Conservation (phyloP, 768 basidiomycete genomes). For the Tulasnella sp. region DNA sequence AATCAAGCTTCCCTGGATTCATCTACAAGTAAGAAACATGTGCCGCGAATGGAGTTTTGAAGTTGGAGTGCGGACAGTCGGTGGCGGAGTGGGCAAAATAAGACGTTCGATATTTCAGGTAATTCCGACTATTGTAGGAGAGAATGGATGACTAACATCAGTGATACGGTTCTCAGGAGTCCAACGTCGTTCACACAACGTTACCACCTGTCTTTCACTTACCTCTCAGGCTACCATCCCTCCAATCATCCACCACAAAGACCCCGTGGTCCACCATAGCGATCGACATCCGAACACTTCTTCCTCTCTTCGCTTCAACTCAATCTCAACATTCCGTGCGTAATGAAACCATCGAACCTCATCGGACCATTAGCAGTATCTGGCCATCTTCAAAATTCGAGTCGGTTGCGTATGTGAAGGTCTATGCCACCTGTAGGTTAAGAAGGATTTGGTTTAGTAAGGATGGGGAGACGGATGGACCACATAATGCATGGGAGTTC, state of each 20-base stretch:
- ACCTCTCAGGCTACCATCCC: no score
- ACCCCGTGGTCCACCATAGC: no score
- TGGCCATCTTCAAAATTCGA: no score
- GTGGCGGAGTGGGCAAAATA: constrained; percentile 44
- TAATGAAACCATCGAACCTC: background rate
- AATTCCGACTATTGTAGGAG: no score
- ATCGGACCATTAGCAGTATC: constrained; percentile 41
- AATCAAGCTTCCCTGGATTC: constrained; percentile 58
- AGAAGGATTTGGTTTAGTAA: constrained; percentile 62
- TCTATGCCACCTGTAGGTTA: constrained; percentile 66
- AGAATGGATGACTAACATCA: no score
- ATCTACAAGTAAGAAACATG: constrained; percentile 59
- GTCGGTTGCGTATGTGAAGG: constrained; percentile 57
- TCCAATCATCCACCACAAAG: no score
- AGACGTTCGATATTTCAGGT: constrained; percentile 78
- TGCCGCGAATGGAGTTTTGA: constrained; percentile 62
- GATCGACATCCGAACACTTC: no score
- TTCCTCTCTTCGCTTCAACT: no score
- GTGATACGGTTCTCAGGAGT: no score
- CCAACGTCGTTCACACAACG: no score
- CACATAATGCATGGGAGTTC: constrained; percentile 62
- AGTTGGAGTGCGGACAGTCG: constrained; percentile 55
- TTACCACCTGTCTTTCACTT: no score
- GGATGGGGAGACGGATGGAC: constrained; percentile 30
- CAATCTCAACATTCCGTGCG: no score